phyloP scores from a whole-genome alignment of 148 eudicot species.

The Camellia sinensis region DNA sequence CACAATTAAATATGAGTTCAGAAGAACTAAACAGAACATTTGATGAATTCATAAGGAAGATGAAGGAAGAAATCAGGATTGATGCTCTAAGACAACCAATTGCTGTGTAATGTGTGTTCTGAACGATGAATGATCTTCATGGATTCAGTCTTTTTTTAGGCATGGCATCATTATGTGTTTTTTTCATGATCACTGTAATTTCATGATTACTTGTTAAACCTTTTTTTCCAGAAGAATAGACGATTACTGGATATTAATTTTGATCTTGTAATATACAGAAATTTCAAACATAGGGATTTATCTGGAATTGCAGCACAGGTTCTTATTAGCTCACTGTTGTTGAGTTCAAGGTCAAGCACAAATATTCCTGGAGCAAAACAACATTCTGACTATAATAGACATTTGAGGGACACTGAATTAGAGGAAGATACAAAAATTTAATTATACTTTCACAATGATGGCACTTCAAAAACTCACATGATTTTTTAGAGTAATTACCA shows the following conservation, averaged over 20 bases:
- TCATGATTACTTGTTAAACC: neutral
- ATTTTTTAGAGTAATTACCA: neutral
- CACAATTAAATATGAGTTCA: slow-evolving; percentile 11
- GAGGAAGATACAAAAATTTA: too few relatives aligned
- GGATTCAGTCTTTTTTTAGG: neutral
- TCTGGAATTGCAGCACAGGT: too few relatives aligned
- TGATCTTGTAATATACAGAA: neutral
- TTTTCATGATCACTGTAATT: neutral
- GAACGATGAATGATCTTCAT: neutral
- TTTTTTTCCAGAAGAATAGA: too few relatives aligned
- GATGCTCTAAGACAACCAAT: slow-evolving; percentile 28
- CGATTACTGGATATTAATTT: too few relatives aligned
- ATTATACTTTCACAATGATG: too few relatives aligned
- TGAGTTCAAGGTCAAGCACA: neutral
- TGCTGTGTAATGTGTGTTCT: neutral
- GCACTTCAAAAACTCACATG: neutral
- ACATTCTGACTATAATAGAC: neutral
- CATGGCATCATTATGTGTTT: too few relatives aligned
- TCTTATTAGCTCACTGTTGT: neutral
- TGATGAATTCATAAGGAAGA: slow-evolving; percentile 48
- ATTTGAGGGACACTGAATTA: too few relatives aligned
- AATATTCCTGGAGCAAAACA: neutral
- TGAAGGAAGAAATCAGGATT: slow-evolving; percentile 35
- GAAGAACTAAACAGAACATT: slow-evolving; percentile 44
- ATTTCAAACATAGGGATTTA: neutral